phyloP scores from a whole-genome alignment of 2,329 filamentous ascomycete species.

The Fusarium dimerum region DNA sequence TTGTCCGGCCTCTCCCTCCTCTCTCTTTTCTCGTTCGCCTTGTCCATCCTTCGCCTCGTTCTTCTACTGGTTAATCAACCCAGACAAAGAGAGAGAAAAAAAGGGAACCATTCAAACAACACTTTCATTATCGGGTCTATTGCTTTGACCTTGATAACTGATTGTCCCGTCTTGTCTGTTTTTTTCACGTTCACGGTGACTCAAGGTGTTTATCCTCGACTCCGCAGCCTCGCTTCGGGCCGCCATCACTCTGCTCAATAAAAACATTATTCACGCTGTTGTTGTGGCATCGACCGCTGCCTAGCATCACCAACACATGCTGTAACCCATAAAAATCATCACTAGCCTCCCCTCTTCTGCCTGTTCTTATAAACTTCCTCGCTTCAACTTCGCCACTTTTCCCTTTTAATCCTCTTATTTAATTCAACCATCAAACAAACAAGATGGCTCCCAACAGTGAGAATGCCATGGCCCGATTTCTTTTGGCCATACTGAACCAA shows the following conservation, averaged over 20 bases:
- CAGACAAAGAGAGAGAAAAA: constrained; percentile 3
- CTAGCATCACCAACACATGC: constrained; percentile 15
- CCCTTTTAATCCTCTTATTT: constrained; percentile 3
- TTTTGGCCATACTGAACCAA: constrained; percentile 61
- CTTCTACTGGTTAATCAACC: constrained; percentile 12
- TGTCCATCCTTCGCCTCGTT: constrained; percentile 9
- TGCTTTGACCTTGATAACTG: constrained; percentile 9
- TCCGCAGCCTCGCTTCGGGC: constrained; percentile 9
- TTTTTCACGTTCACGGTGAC: constrained; percentile 12
- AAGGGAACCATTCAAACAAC: constrained; percentile 1
- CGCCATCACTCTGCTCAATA: constrained; percentile 1
- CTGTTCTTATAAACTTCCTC: constrained; percentile 17
- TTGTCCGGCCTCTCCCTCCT: background rate
- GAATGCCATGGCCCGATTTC: constrained; percentile 57
- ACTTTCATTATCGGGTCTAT: constrained; percentile 2
- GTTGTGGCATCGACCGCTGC: constrained; percentile 25
- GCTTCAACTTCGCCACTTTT: constrained; percentile 2
- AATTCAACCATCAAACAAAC: background rate
- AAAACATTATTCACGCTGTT: constrained; percentile 5
- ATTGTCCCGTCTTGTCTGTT: background rate
- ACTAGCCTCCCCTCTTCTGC: constrained; percentile 14
- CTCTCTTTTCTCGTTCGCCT: background rate
- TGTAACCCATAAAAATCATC: constrained; percentile 19
- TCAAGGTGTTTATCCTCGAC: constrained; percentile 9
- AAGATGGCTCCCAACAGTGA: constrained; percentile 57